These are phyloP conservation scores for Lipomyces orientalis DNA, from an alignment of 805 yeast species.

Conservation along the genomic window DNA sequence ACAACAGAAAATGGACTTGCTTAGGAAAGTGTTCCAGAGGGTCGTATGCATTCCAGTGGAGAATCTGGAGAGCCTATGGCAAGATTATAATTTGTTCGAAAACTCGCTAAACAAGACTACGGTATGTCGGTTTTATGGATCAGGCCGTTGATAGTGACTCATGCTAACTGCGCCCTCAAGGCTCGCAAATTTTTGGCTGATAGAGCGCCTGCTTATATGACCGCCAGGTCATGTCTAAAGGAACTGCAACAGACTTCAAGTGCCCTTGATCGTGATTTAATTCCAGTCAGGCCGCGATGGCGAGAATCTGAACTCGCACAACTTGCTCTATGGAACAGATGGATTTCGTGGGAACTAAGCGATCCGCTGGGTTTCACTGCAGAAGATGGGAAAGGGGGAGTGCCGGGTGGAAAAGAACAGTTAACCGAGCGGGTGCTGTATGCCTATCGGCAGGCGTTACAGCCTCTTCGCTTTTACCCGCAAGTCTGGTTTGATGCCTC, in stretches of 20 bases:
- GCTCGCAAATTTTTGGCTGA: constrained; percentile 87
- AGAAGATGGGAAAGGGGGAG: constrained; percentile 34
- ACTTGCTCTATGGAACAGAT: constrained; percentile 64
- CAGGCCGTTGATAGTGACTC: neutral
- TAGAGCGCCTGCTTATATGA: constrained; percentile 82
- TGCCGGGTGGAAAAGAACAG: constrained; percentile 43
- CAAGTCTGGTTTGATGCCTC: constrained; percentile 72
- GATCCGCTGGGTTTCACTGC: constrained; percentile 69
- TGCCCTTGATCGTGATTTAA: constrained; percentile 49
- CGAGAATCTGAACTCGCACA: constrained; percentile 48
- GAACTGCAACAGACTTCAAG: constrained; percentile 69
- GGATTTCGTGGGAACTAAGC: constrained; percentile 80
- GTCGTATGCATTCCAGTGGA: constrained; percentile 77
- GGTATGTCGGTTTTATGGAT: constrained; percentile 12
- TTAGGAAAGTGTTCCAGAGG: constrained; percentile 72
- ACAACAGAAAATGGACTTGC: constrained; percentile 76
- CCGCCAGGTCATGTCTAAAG: constrained; percentile 74
- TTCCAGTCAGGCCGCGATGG: constrained; percentile 38
- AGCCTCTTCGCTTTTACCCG: constrained; percentile 65
- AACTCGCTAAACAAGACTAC: constrained; percentile 72
- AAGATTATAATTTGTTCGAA: constrained; percentile 81
- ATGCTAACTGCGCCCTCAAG: constrained; percentile 4
- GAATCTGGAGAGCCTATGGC: constrained; percentile 80
- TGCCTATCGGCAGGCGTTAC: constrained; percentile 73
- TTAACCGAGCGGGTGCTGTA: constrained; percentile 65